Conservation (phyloP, 2,329 filamentous ascomycete species). For the Cadophora luteo-olivacea region DNA sequence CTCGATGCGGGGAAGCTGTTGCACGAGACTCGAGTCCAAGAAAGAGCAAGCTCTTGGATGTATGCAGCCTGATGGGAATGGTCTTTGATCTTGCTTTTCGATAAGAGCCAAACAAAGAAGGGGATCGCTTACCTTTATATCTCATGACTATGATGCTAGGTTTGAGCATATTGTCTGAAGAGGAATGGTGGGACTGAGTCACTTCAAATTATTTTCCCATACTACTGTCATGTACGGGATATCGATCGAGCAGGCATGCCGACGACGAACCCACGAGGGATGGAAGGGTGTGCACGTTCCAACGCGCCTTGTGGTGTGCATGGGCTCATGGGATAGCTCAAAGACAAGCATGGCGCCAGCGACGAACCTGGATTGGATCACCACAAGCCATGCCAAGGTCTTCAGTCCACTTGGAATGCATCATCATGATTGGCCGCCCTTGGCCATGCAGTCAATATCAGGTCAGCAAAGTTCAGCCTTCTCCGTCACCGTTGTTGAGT, state of each 20-base stretch:
- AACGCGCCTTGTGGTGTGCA: conserved; percentile 18
- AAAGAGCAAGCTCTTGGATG: conserved; percentile 13
- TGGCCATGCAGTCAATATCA: conserved; percentile 13
- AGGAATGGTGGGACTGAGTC: conserved; percentile 32
- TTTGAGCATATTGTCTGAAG: conserved; percentile 18
- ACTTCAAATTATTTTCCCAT: conserved; percentile 22
- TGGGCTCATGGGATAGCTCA: conserved; percentile 9
- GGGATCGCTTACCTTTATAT: conserved; percentile 27
- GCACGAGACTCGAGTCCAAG: conserved; percentile 20
- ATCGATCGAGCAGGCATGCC: background rate
- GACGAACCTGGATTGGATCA: conserved; percentile 16
- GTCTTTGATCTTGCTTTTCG: conserved; percentile 1
- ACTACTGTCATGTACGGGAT: background rate
- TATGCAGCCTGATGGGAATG: conserved; percentile 6
- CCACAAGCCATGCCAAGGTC: background rate
- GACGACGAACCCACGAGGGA: conserved; percentile 1
- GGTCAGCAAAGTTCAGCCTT: conserved; percentile 31
- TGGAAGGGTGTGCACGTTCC: conserved; percentile 7
- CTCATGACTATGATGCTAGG: conserved; percentile 6
- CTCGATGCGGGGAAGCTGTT: conserved; percentile 34
- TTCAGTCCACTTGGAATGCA: background rate
- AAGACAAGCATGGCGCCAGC: conserved; percentile 5
- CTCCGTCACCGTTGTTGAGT: conserved; percentile 26
- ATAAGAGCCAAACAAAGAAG: conserved; percentile 18
- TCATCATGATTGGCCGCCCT: conserved; percentile 25